Conservation (phyloP, 23 red algal species). For the Gracilaria gracilis region DNA sequence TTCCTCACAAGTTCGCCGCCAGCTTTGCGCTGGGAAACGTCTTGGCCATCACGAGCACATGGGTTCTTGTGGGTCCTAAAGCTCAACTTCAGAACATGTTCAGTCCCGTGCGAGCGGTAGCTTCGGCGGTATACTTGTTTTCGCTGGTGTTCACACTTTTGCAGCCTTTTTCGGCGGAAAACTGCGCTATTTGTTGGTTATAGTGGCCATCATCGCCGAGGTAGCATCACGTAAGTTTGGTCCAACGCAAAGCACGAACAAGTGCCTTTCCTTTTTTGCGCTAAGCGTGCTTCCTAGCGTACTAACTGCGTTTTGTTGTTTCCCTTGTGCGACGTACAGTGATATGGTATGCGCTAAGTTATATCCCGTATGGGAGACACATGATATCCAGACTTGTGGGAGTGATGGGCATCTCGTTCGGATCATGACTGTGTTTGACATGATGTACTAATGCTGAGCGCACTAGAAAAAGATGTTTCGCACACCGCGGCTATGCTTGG, state of each 20-base stretch:
- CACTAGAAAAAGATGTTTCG: too few relatives aligned
- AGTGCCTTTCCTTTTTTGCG: not conserved
- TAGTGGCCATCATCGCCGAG: slow-evolving; percentile 80
- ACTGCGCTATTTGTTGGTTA: slow-evolving; percentile 82
- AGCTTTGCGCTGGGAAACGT: slow-evolving; percentile 89
- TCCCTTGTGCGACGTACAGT: slow-evolving; percentile 24
- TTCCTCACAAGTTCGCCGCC: slow-evolving; percentile 87
- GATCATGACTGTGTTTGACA: not conserved
- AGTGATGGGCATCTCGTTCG: slow-evolving; percentile 18
- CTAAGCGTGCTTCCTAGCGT: not conserved
- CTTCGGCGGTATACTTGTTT: slow-evolving; percentile 69
- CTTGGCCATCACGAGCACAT: slow-evolving; percentile 79
- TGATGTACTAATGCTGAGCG: too few relatives aligned
- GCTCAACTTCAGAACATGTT: slow-evolving; percentile 90
- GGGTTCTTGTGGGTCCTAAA: slow-evolving; percentile 82
- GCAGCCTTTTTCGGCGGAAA: slow-evolving; percentile 78
- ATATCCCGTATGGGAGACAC: slow-evolving; percentile 79
- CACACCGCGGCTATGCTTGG: not conserved
- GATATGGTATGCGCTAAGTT: slow-evolving; percentile 81
- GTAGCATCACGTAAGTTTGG: slow-evolving; percentile 70
- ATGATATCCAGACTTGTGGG: slow-evolving; percentile 66
- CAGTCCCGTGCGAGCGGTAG: slow-evolving; percentile 79
- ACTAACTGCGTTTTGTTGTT: not conserved
- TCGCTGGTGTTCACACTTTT: slow-evolving; percentile 82
- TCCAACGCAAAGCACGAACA: not conserved